These are phyloP conservation scores for Darksidea phi DNA, from an alignment of 495 filamentous ascomycete genomes.

Conservation along the genomic window DNA sequence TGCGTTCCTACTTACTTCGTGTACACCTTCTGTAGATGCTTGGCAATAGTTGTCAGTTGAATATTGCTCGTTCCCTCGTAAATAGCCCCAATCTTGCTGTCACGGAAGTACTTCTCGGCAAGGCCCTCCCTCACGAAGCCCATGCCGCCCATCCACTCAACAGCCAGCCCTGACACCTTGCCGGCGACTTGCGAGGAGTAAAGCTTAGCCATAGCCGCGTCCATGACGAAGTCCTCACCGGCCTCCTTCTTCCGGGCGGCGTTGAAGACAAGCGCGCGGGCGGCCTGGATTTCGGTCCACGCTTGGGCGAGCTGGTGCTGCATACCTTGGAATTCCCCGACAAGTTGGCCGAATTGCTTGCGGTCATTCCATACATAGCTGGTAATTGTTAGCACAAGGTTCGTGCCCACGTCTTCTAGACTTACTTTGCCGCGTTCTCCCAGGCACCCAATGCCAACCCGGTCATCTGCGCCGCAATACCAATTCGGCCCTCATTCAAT, in stretches of 20 bases:
- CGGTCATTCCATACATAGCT: slow-evolving; percentile 95
- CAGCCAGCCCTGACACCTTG: slow-evolving; percentile 76
- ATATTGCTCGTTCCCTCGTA: slow-evolving; percentile 92
- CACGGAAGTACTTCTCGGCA: slow-evolving; percentile 96
- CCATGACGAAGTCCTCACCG: slow-evolving; percentile 87
- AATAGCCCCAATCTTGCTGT: slow-evolving; percentile 98
- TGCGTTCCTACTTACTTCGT: slow-evolving; percentile 49
- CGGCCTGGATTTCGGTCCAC: slow-evolving; percentile 88
- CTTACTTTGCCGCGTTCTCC: slow-evolving; percentile 87
- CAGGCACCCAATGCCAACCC: slow-evolving; percentile 91
- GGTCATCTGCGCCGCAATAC: slow-evolving; percentile 98
- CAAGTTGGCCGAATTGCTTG: slow-evolving; percentile 89
- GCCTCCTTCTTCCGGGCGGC: slow-evolving; percentile 97
- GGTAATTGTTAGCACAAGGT: slow-evolving; percentile 6
- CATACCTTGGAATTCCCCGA: slow-evolving; percentile 98
- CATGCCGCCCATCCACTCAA: slow-evolving; percentile 99
- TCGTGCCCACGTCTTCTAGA: not conserved
- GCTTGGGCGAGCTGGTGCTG: slow-evolving; percentile 97
- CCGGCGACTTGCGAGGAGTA: slow-evolving; percentile 92
- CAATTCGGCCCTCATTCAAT: slow-evolving; percentile 97
- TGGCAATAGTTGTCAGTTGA: slow-evolving; percentile 91
- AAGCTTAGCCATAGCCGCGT: slow-evolving; percentile 98
- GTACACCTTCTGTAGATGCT: slow-evolving; percentile 88
- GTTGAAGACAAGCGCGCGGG: slow-evolving; percentile 91
- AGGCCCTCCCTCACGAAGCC: slow-evolving; percentile 92